Evolutionary conservation across 352 stramenopile genomes (phyloP), one percentile per base, ranked within the genome.

Genomic region (Globisporangium parvum): DNA sequence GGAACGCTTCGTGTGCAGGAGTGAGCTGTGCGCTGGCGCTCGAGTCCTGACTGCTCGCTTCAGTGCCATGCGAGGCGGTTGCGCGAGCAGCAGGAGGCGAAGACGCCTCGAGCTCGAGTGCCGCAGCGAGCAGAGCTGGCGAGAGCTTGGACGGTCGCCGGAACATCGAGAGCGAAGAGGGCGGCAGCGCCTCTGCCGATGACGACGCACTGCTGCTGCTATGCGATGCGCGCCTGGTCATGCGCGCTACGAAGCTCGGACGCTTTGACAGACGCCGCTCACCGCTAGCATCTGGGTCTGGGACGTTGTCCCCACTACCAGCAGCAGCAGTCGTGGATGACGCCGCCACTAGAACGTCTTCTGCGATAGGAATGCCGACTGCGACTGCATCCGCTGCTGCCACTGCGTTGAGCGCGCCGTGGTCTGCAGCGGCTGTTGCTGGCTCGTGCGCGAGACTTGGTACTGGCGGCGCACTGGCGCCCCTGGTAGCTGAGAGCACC

Each of bases 181-280:
- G 31, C 17, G 49, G 23, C 10, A 53, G 23, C 23, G 33, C 42
- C 15, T 53, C 57, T 0, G 50, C 53, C 15, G 50, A 57, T 17
- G 40, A 58, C 24, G 50, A 58, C 23, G 17, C 50, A 10, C 49
- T 53, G 1, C 41, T 53, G 35, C 35, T 50, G 28, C 57, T 33
- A 15, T 26, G 39, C 9, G 57, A 57, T 3, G 53, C 44, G 23
- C 37, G 33, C 6, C 26, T 62, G 18, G 56, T 35, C 6, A 62
- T 41, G 31, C 56, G 50, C 23, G 59, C 58, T 2, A 66, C 61
- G 37, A 71, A 64, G 47, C 59, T 60, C 37, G 51, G 18, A 5
- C 63, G 58, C 48, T 53, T 60, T 12, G 67, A 70, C 23, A 59
- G 31, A 5, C 57, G 63, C 15, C 50, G 46, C 37, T 42, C 12